Evolutionary conservation across 805 yeast genomes (phyloP), one percentile per base, ranked within the genome.

Genomic region (Saturnispora kantuleensis): DNA sequence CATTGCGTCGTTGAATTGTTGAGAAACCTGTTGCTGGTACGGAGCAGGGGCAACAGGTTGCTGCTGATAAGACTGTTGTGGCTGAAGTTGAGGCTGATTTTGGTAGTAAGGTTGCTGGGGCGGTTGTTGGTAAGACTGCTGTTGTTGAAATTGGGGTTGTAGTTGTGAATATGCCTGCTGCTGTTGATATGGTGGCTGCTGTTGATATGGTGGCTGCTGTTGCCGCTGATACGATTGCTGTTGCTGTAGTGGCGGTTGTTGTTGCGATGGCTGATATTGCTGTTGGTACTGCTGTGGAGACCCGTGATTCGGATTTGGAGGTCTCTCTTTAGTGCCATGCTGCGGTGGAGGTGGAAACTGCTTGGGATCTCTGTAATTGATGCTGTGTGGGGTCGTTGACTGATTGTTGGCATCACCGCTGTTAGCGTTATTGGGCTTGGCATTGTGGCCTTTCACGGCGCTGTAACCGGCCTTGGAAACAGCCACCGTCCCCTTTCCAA

Each of bases 401-500:
- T 13, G 41, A 13, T 11, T 38, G 40, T 13, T 15, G 26, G 17
- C 38, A 10, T 45, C 49, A 8, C 51, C 48, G 9, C 35, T 47
- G 10, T 33, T 51, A 2, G 46, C 50, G 3, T 47, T 51, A 5
- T 48, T 52, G 6, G 35, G 63, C 62, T 51, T 50, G 28, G 49
- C 50, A 18, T 53, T 52, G 50, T 63, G 62, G 41, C 70, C 70
- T 49, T 73, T 73, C 55, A 74, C 74, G 1, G 79, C 73, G 5
- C 53, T 49, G 38, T 61, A 64, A 1, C 68, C 66, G n/a, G 75
- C 76, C 48, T 72, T 71, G 3, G 71, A 63, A 1, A 73, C 64
- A 0, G 75, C 69, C 15, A 60, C 70, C 3, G 76, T 64, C 3
- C 77, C 81, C 39, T 56, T 63, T 6, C 77, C 80, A 18, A 74